Percentiles rank a stretch among this genome's conserved stretches.
Conservation (phyloP, 2,329 filamentous ascomycete genomes). For the Colletotrichum tofieldiae region DNA sequence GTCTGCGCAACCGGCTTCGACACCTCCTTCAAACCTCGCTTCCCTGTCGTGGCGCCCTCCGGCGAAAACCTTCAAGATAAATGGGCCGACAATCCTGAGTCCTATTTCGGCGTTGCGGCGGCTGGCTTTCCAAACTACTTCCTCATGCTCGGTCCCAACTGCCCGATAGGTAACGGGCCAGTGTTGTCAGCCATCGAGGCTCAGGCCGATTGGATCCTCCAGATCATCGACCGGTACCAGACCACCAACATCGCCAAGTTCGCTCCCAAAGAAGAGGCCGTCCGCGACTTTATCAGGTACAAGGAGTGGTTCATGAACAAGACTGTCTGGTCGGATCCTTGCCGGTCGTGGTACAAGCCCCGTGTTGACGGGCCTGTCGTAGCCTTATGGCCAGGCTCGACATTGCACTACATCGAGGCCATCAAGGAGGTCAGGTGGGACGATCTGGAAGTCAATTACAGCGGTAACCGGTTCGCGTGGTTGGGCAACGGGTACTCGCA, state of each 20-base stretch:
- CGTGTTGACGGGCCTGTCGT: slow-evolving; percentile 41
- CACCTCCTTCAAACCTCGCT: slow-evolving; percentile 49
- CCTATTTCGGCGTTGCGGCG: slow-evolving; percentile 52
- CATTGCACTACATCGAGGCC: slow-evolving; percentile 66
- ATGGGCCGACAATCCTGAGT: slow-evolving; percentile 49
- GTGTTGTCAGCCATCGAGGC: slow-evolving; percentile 62
- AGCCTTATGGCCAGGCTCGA: slow-evolving; percentile 49
- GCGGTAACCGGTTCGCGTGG: slow-evolving; percentile 57
- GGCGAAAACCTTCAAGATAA: slow-evolving; percentile 49
- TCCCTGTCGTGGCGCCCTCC: slow-evolving; percentile 63
- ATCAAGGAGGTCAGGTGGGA: slow-evolving; percentile 61
- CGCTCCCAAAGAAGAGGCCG: slow-evolving; percentile 61
- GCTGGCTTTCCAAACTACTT: slow-evolving; percentile 50
- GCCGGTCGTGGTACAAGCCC: slow-evolving; percentile 48
- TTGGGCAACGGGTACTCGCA: slow-evolving; percentile 61
- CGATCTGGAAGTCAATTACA: slow-evolving; percentile 61
- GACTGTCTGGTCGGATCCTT: slow-evolving; percentile 62
- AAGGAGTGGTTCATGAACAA: slow-evolving; percentile 61
- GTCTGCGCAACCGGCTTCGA: slow-evolving; percentile 49
- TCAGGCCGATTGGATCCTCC: slow-evolving; percentile 65
- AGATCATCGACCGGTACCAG: slow-evolving; percentile 65
- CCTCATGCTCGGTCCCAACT: slow-evolving; percentile 59
- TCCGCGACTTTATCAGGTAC: slow-evolving; percentile 66
- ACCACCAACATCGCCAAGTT: slow-evolving; percentile 63
- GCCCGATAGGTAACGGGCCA: slow-evolving; percentile 56